These are phyloP conservation scores for Apiospora rasikravindrae DNA, from an alignment of 2,329 filamentous ascomycete species.

Conservation along the genomic window DNA sequence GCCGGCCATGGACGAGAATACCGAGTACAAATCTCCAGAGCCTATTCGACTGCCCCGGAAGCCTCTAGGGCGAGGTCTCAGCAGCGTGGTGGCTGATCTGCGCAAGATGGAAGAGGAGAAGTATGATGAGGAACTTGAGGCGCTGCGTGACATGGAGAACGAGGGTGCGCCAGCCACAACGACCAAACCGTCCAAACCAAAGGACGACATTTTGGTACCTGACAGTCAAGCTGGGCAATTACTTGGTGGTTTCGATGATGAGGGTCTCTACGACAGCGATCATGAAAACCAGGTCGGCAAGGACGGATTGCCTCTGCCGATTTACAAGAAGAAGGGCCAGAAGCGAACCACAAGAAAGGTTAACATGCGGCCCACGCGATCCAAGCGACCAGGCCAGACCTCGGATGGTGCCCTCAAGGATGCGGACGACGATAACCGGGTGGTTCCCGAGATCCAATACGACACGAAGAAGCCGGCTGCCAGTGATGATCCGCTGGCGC, in stretches of 20 bases:
- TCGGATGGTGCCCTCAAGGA: constrained; percentile 38
- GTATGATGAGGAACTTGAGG: constrained; percentile 76
- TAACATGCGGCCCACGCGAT: constrained; percentile 64
- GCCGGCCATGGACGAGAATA: constrained; percentile 61
- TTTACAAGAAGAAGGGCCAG: constrained; percentile 83
- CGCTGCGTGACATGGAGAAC: constrained; percentile 72
- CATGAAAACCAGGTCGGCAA: constrained; percentile 56
- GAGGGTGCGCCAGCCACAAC: constrained; percentile 37
- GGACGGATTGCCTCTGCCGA: constrained; percentile 63
- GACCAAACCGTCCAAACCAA: constrained; percentile 18
- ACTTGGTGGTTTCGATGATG: constrained; percentile 69
- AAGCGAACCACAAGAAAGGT: constrained; percentile 76
- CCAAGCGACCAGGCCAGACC: constrained; percentile 50
- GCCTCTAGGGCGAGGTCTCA: constrained; percentile 71
- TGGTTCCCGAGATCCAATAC: constrained; percentile 47
- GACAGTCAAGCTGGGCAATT: constrained; percentile 52
- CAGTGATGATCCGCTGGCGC: constrained; percentile 36
- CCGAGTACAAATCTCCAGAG: constrained; percentile 51
- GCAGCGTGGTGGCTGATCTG: constrained; percentile 74
- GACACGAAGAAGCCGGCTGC: constrained; percentile 37
- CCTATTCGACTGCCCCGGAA: constrained; percentile 62
- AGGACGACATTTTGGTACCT: constrained; percentile 46
- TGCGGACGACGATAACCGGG: constrained; percentile 44
- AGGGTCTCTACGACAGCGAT: constrained; percentile 60
- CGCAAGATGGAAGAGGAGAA: constrained; percentile 72